Percentiles rank a stretch among this genome's conserved stretches.
Evolutionary conservation across 805 yeast genomes (phyloP).

Genomic region (Peterozyma toletana): DNA sequence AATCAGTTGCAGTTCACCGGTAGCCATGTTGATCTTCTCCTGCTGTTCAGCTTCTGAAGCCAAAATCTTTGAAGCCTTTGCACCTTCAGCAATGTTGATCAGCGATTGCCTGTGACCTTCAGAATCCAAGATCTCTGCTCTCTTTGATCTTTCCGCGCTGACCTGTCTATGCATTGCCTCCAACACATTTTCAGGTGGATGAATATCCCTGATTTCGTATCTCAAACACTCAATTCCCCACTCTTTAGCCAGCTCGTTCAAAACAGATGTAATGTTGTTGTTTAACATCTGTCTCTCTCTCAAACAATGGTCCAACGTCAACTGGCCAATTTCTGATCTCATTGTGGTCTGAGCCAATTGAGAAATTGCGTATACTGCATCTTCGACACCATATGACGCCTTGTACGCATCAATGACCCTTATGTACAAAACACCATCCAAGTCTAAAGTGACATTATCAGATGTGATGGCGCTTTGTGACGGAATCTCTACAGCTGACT

Average conservation of each 20-base stretch:
- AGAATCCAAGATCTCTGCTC: slow-evolving; percentile 82
- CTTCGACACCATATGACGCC: slow-evolving; percentile 85
- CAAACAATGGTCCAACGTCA: slow-evolving; percentile 71
- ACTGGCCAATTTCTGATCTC: slow-evolving; percentile 84
- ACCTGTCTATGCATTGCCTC: slow-evolving; percentile 93
- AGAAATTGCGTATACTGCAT: slow-evolving; percentile 76
- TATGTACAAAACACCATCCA: slow-evolving; percentile 79
- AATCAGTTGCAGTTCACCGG: slow-evolving; percentile 68
- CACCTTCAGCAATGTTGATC: slow-evolving; percentile 82
- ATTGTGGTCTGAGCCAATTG: slow-evolving; percentile 88
- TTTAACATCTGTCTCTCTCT: slow-evolving; percentile 71
- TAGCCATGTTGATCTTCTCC: slow-evolving; percentile 59
- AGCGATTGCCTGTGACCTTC: slow-evolving; percentile 78
- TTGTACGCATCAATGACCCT: slow-evolving; percentile 75
- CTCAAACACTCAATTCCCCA: slow-evolving; percentile 85
- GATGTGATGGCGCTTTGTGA: slow-evolving; percentile 80
- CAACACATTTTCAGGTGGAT: slow-evolving; percentile 78
- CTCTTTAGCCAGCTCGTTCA: slow-evolving; percentile 76
- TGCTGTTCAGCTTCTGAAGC: slow-evolving; percentile 68
- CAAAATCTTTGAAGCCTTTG: slow-evolving; percentile 59
- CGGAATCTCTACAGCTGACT: slow-evolving; percentile 80
- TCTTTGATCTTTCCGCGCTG: slow-evolving; percentile 76
- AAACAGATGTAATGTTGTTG: slow-evolving; percentile 64
- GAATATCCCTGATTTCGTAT: slow-evolving; percentile 82
- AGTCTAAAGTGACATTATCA: slow-evolving; percentile 77